phyloP scores from a whole-genome alignment of 1,284 basidiomycete genomes.

The Cryptococcus amylolentus region DNA sequence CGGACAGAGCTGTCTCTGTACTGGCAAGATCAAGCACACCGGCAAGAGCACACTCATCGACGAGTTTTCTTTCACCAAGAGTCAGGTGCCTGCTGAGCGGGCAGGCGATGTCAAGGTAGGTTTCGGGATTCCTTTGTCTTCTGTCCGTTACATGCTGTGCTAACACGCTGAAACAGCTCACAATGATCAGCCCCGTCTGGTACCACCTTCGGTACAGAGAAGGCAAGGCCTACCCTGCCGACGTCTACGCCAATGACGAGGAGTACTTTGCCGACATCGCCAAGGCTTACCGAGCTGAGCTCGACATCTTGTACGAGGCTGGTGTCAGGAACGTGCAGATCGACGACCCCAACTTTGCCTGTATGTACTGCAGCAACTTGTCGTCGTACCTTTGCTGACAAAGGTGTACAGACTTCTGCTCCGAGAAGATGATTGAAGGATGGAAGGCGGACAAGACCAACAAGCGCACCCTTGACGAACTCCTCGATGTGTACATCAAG shows the following conservation, averaged over 20 bases:
- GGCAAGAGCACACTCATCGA: constrained; percentile 38
- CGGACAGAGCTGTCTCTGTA: constrained; percentile 27
- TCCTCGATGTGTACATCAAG: constrained; percentile 66
- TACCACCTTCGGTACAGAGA: constrained; percentile 59
- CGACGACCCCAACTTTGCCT: constrained; percentile 57
- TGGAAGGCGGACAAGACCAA: constrained; percentile 59
- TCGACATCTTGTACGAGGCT: constrained; percentile 65
- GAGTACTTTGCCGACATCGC: constrained; percentile 59
- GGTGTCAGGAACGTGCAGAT: constrained; percentile 71
- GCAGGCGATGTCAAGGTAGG: constrained; percentile 8
- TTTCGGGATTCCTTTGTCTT: not conserved
- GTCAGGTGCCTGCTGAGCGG: constrained; percentile 24
- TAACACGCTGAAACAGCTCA: constrained; percentile 58
- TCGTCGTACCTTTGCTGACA: not conserved
- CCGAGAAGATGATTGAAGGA: constrained; percentile 35
- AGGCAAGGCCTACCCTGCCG: constrained; percentile 22
- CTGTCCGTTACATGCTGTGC: not conserved
- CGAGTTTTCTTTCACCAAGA: constrained; percentile 43
- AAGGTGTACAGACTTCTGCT: constrained; percentile 22
- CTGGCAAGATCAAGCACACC: constrained; percentile 36
- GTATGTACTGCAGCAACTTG: constrained; percentile 15
- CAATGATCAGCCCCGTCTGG: constrained; percentile 71
- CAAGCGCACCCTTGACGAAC: constrained; percentile 60
- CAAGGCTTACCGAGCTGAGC: constrained; percentile 65
- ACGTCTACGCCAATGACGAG: constrained; percentile 27